Conservation (phyloP, 2,329 filamentous ascomycete species). For the Lasiodiplodia hormozganensis region DNA sequence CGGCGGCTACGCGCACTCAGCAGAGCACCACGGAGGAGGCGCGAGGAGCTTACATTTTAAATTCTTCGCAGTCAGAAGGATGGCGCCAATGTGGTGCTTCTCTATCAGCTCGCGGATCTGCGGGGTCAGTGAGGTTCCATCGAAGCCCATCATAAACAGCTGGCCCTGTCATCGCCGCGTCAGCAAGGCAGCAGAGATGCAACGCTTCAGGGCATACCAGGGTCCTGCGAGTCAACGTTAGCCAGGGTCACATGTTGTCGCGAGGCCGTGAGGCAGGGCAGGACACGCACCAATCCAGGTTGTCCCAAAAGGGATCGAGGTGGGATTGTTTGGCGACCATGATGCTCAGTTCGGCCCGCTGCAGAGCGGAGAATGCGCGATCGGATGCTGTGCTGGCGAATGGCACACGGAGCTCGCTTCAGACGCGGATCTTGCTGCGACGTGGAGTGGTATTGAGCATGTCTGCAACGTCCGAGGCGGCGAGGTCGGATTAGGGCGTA, state of each 20-base stretch:
- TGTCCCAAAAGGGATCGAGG: slow-evolving; percentile 68
- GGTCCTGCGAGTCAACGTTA: slow-evolving; percentile 51
- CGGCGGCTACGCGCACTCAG: slow-evolving; percentile 69
- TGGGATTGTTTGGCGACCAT: slow-evolving; percentile 52
- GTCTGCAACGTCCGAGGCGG: slow-evolving; percentile 29
- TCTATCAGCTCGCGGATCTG: slow-evolving; percentile 83
- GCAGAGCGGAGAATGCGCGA: slow-evolving; percentile 13
- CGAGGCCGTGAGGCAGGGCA: slow-evolving; percentile 31
- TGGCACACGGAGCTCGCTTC: slow-evolving; percentile 20
- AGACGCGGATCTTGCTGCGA: slow-evolving; percentile 28
- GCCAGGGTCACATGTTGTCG: slow-evolving; percentile 40
- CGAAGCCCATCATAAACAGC: slow-evolving; percentile 84
- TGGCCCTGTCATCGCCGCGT: slow-evolving; percentile 62
- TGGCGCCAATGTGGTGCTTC: slow-evolving; percentile 85
- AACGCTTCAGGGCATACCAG: slow-evolving; percentile 45
- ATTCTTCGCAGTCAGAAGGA: slow-evolving; percentile 84
- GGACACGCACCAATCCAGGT: slow-evolving; percentile 71
- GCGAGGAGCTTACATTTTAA: slow-evolving; percentile 70
- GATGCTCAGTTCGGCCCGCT: slow-evolving; percentile 58
- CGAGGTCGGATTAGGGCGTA: slow-evolving; percentile 27
- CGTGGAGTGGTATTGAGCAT: slow-evolving; percentile 31
- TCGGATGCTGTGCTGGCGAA: slow-evolving; percentile 16
- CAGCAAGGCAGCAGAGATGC: slow-evolving; percentile 35
- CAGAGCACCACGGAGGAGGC: slow-evolving; percentile 30
- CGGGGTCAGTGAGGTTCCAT: slow-evolving; percentile 82